Evolutionary conservation across 331 rosid species (phyloP).

Genomic region (Acacia concinna): DNA sequence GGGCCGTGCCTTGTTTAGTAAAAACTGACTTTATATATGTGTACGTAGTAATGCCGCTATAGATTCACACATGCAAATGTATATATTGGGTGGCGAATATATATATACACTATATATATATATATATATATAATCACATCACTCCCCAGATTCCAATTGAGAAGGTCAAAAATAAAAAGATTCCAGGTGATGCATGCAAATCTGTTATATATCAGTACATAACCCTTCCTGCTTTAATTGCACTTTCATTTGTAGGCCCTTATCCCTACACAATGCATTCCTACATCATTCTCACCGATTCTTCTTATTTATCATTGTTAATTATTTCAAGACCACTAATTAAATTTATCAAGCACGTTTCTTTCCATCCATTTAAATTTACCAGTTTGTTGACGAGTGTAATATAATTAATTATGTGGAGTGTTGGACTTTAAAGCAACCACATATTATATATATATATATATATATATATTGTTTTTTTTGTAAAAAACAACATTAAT

Average conservation of each 20-base stretch:
- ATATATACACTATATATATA: too few relatives aligned
- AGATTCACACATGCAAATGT: background rate
- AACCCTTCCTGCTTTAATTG: slow-evolving; percentile 15
- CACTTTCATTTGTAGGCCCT: background rate
- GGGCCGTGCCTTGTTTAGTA: too few relatives aligned
- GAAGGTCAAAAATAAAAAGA: too few relatives aligned
- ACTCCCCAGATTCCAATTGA: slow-evolving; percentile 12
- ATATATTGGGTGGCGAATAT: background rate
- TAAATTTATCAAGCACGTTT: background rate
- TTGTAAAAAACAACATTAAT: too few relatives aligned
- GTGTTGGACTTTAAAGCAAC: background rate
- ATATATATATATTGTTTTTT: too few relatives aligned
- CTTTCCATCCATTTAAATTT: background rate
- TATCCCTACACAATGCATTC: background rate
- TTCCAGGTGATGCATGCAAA: slow-evolving; percentile 34
- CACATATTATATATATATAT: background rate
- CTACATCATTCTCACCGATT: background rate
- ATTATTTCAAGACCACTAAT: background rate
- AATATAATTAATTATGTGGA: background rate
- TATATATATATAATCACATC: slow-evolving; percentile 23
- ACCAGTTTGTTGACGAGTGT: background rate
- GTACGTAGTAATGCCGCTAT: too few relatives aligned
- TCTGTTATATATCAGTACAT: background rate
- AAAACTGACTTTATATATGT: too few relatives aligned
- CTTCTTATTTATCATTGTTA: background rate